Conservation (phyloP, 192 early-diverging fungal genomes). For the Linnemannia exigua region DNA sequence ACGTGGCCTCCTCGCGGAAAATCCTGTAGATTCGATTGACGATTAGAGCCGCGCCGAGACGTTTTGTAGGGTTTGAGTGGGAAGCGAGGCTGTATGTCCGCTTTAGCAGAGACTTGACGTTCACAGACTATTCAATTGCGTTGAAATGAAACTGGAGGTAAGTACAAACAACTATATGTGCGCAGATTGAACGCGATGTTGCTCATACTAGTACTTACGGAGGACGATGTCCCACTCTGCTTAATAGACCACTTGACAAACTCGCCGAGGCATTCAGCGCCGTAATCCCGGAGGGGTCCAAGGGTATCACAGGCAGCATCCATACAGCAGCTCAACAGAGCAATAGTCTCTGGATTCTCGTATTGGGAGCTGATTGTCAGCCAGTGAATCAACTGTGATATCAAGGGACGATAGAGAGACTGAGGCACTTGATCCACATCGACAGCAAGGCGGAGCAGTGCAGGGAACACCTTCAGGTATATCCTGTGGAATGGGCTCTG, state of each 20-base stretch:
- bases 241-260: conserved; percentile 86
- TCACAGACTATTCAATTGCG: conserved; percentile 61
- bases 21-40: conserved; percentile 80
- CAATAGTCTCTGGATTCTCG: conserved; percentile 85
- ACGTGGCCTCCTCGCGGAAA: conserved; percentile 73
- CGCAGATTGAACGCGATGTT: background rate
- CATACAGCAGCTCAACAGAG: conserved; percentile 75
- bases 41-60: conserved; percentile 76
- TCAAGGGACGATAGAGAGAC: conserved; percentile 74
- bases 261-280: conserved; percentile 79
- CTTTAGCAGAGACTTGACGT: conserved; percentile 80
- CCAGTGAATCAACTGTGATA: conserved; percentile 85
- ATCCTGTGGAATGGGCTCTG: conserved; percentile 74
- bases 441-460: conserved; percentile 76
- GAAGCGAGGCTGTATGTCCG: conserved; percentile 73
- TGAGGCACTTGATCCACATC: conserved; percentile 80
- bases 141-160: background rate
- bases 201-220: conserved; percentile 34
- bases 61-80: conserved; percentile 72
- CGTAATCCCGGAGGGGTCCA: conserved; percentile 76
- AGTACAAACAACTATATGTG: background rate
- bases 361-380: conserved; percentile 80
- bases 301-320: conserved; percentile 69
- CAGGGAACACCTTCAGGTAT: conserved; percentile 78
- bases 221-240: conserved; percentile 60